phyloP scores from a whole-genome alignment of 257 asterid species.

The Fraxinus americana region DNA sequence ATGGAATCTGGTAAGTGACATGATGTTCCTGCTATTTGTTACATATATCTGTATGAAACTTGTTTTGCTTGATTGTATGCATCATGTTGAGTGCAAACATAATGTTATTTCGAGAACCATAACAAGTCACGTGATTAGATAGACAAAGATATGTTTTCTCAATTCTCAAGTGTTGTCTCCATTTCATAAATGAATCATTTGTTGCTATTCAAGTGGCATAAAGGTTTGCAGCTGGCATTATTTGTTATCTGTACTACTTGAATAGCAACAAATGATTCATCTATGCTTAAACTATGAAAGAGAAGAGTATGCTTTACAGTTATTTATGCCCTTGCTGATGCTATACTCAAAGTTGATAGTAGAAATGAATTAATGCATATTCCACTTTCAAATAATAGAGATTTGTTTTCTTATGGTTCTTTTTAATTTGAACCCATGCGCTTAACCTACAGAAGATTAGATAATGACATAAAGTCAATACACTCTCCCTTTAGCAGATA shows the following conservation, averaged over 20 bases:
- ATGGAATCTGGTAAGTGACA: slow-evolving; percentile 84
- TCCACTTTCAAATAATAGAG: background rate
- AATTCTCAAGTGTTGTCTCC: background rate
- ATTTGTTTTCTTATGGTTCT: background rate
- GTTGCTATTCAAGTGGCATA: background rate
- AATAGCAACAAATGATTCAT: background rate
- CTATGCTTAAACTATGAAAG: background rate
- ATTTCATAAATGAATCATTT: background rate
- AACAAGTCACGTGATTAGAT: background rate
- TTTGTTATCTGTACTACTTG: background rate
- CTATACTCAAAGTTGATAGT: background rate
- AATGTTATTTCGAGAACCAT: background rate
- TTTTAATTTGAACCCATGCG: background rate
- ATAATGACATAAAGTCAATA: background rate
- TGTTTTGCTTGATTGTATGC: slow-evolving; percentile 3
- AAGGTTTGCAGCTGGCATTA: background rate
- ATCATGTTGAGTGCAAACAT: slow-evolving; percentile 8
- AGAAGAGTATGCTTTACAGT: background rate
- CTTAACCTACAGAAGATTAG: background rate
- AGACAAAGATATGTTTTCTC: background rate
- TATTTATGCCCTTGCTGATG: background rate
- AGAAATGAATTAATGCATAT: background rate
- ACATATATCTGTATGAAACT: background rate
- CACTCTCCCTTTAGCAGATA: background rate
- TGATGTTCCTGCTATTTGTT: slow-evolving; percentile 19